A percentile compares a stretch with the other conserved stretches of the same genome.
phyloP scores from a whole-genome alignment of 2,329 filamentous ascomycete species.

The Phaeomoniella chlamydospora region DNA sequence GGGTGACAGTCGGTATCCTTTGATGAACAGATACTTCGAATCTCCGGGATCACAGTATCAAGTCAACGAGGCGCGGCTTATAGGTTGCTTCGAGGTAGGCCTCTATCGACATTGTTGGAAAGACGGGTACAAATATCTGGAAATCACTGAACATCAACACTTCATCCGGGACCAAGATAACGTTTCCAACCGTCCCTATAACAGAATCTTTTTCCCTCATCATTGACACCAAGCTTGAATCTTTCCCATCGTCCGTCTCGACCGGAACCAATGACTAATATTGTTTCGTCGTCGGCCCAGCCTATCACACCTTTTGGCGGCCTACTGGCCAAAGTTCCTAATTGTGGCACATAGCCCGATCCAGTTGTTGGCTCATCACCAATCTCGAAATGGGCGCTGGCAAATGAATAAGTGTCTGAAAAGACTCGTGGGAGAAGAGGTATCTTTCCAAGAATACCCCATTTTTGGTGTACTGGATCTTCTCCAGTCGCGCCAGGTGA shows the following conservation, averaged over 20 bases:
- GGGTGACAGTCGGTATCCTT: too few relatives aligned
- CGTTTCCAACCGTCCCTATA: constrained; percentile 69
- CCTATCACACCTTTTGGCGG: constrained; percentile 74
- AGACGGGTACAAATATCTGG: too few relatives aligned
- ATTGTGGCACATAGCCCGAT: constrained; percentile 28
- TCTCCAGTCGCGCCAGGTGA: constrained; percentile 18
- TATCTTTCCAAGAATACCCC: constrained; percentile 71
- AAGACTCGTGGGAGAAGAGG: constrained; percentile 77
- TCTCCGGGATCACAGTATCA: too few relatives aligned
- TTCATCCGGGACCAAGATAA: constrained; percentile 38
- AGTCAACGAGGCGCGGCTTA: too few relatives aligned
- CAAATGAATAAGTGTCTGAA: constrained; percentile 77
- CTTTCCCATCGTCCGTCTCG: constrained; percentile 77
- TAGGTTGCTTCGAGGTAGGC: too few relatives aligned
- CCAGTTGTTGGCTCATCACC: constrained; percentile 50
- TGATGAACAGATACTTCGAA: too few relatives aligned
- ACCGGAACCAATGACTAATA: constrained; percentile 67
- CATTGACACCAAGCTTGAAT: constrained; percentile 55
- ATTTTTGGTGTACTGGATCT: constrained; percentile 53
- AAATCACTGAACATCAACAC: too few relatives aligned
- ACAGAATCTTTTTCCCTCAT: constrained; percentile 53
- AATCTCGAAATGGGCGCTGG: constrained; percentile 67
- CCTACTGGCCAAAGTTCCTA: constrained; percentile 37
- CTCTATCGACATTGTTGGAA: too few relatives aligned
- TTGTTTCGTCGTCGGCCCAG: constrained; percentile 61